Evolutionary conservation across 2,329 filamentous ascomycete genomes (phyloP), one percentile per base, ranked within the genome.

Genomic region (Geoglossum cookeanum): DNA sequence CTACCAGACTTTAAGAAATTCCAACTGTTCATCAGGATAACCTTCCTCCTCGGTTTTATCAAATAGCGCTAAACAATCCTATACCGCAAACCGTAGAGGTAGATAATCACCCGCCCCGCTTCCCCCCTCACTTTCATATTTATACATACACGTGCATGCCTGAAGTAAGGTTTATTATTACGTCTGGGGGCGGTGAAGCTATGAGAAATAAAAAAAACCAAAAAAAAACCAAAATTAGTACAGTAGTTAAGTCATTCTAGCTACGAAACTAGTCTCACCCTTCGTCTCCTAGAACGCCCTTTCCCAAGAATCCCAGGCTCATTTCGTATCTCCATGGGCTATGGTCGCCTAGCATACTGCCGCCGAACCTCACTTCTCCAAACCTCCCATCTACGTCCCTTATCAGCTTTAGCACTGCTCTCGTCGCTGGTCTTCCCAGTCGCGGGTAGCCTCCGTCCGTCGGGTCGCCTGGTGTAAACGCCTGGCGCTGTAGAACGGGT

Each of bases 271-370:
- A 49, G 30, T 30, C 2, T 55, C 7, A 55, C n/a, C 35, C 35
- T 15, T 55, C 53, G 3, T 57, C 64, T 70, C 72, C 62, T 72
- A 63, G 68, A 71, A 68, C 60, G 68, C 71, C 65, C 69, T 63
- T 59, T 55, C 70, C 69, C 65, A 89, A 70, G 59, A 79, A 78
- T 58, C 79, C 77, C 62, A 90, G 68, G 58, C 79, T 81, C 59
- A 79, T 77, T 68, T 89, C 85, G 65, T 90, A 90, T 61, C 80
- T 75, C 30, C 79, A 83, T 2, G 85, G 85, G 61, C 79, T 87
- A 65, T 90, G 85, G 66, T 90, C 85, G 59, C 79, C 75, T 68
- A 90, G 71, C 83, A 88, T 87, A 52, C 82, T 81, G 29, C 80
- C 78, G 4, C 81, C 83, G 65, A 90, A 88, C 48, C 77, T 73